These are phyloP conservation scores for Puccinia coronata DNA, from an alignment of 1,284 basidiomycete species.

Conservation along the genomic window DNA sequence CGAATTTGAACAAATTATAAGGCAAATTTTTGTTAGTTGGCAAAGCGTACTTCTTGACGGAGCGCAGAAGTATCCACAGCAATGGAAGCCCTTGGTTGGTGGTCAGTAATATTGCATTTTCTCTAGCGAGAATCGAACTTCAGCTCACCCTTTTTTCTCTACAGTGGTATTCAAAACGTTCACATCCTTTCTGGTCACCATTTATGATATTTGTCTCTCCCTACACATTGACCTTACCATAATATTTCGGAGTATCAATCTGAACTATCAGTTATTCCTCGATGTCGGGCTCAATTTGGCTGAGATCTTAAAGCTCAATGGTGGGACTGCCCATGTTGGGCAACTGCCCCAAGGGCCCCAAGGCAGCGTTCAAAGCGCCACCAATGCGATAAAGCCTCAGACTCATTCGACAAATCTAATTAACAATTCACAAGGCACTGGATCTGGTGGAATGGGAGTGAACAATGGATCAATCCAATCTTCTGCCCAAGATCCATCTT, in stretches of 20 bases:
- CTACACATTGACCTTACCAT: neutral
- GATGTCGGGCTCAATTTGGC: neutral
- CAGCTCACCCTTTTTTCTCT: neutral
- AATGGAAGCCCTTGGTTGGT: neutral
- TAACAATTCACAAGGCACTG: neutral
- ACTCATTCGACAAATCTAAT: neutral
- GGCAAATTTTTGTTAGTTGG: constrained; percentile 9
- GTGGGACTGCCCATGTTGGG: neutral
- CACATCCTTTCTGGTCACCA: neutral
- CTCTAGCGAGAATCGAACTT: neutral
- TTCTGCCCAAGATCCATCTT: neutral
- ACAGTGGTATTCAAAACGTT: neutral
- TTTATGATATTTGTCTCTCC: neutral
- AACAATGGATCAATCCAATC: neutral
- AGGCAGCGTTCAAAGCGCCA: neutral
- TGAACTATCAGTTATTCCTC: neutral
- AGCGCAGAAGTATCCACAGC: neutral
- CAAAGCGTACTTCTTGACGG: constrained; percentile 6
- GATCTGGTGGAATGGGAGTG: neutral
- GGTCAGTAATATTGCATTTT: neutral
- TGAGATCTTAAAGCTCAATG: neutral
- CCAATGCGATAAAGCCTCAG: neutral
- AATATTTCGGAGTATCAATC: neutral
- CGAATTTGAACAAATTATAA: constrained; percentile 12
- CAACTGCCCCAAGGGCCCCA: neutral